Base-by-base conservation (phyloP, 495 filamentous ascomycete species). In the Podospora conica region DNA sequence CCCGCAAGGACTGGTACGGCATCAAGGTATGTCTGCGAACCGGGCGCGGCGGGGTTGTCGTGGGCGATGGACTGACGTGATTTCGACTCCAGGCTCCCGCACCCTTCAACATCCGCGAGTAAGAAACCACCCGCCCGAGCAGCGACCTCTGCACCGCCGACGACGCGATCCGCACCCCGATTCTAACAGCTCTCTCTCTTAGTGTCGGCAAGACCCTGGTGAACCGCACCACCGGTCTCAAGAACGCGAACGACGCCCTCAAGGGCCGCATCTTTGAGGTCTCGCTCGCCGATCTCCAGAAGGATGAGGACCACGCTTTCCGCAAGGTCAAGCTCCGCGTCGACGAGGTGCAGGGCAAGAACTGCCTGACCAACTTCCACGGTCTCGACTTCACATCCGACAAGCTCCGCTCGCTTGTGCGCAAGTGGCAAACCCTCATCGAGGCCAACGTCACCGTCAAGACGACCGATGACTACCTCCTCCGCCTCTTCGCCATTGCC, bases 341-440 rank as follows among this genome's bases (percentile, higher is more conserved):
- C 72, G 95, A 98, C 75, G 95, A 98, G 82, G 88, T 98, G 66
- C 95, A 98, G 82, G 95, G 95, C 84, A 97, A 97, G 87, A 98
- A 97, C 88, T 98, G 95, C 82, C 85, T 98, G 73, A 98, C 95
- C 84, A 98, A 98, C 87, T 98, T 98, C 90, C 94, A 98, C 85
- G 95, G 95, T 72, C 87, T 98, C 78, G 95, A 98, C 84, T 98
- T 98, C 88, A 98, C 95, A 72, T 97, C 96, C 72, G 95, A 98
- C 88, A 98, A 98, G 87, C 87, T 98, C 70, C 90, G 95, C 74
- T 98, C 95, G 63, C 88, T 98, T 66, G 95, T 98, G 71, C 93
- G 95, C 82, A 98, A 98, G 83, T 98, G 95, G 95, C 95, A 98
- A 83, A 88, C 92, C 57, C 84, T 98, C 73, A 98, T 98, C 74